Conservation (phyloP, 345 rosid species). For the Linum trigynum region DNA sequence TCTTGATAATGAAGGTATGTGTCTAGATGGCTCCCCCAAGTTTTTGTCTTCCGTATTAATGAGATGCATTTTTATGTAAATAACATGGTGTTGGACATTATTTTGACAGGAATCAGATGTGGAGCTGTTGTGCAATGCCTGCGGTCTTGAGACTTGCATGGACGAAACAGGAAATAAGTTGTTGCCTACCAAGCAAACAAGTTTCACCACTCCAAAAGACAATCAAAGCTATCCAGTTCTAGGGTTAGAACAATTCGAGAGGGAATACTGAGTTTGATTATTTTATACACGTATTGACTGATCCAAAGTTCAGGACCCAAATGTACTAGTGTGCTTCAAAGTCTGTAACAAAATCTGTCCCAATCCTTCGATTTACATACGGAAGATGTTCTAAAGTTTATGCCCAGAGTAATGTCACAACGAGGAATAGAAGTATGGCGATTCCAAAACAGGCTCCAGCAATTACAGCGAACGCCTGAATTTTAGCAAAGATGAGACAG, state of each 20-base stretch:
- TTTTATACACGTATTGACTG: neutral
- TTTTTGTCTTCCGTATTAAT: neutral
- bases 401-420: conserved; percentile 61
- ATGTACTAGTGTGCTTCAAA: too few species aligned
- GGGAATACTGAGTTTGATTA: conserved; percentile 2
- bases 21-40: neutral
- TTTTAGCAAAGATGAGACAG: neutral
- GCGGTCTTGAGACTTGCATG: conserved; percentile 51
- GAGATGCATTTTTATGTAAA: neutral
- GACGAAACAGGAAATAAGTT: conserved; percentile 49
- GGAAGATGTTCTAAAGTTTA: conserved; percentile 6
- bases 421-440: conserved; percentile 51
- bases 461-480: conserved; percentile 58
- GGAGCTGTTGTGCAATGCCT: conserved; percentile 62
- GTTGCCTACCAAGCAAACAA: conserved; percentile 60
- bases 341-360: too few species aligned
- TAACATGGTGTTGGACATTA: neutral
- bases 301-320: too few species aligned
- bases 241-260: conserved; percentile 30
- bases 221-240: conserved; percentile 36
- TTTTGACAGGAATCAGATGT: conserved; percentile 52
- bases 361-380: too few species aligned
- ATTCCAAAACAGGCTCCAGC: conserved; percentile 72
- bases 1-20: conserved; percentile 64
- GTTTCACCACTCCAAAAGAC: conserved; percentile 39